Conservation (phyloP, 352 stramenopile genomes). For the Globisporangium nodosum region DNA sequence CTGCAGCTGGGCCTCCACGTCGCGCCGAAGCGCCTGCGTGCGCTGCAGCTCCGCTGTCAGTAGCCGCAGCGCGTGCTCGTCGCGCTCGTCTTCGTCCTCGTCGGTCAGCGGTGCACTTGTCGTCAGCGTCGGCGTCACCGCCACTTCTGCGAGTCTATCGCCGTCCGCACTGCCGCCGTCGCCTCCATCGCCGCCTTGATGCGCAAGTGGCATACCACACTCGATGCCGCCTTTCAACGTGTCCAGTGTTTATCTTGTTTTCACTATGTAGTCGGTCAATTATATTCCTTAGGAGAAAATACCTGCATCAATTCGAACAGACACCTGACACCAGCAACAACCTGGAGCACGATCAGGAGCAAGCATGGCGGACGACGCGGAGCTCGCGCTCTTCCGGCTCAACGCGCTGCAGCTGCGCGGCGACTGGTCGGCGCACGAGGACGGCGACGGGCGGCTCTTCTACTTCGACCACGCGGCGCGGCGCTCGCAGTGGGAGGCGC, state of each 20-base stretch:
- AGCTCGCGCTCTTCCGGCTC: constrained; percentile 20
- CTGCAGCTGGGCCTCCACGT: constrained; percentile 30
- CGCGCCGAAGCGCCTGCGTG: constrained; percentile 37
- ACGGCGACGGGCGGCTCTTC: constrained; percentile 67
- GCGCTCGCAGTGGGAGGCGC: constrained; percentile 53
- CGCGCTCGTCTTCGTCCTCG: constrained; percentile 18
- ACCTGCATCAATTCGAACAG: no score
- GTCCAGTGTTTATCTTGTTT: no score
- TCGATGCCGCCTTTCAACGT: no score
- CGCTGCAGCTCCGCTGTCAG: constrained; percentile 41
- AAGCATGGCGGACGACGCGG: neutral
- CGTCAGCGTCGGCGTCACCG: no score
- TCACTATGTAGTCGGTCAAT: no score
- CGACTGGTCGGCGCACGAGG: constrained; percentile 69
- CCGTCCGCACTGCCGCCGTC: neutral
- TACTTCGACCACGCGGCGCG: constrained; percentile 56
- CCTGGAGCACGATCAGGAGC: neutral
- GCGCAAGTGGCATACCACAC: no score
- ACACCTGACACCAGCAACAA: no score
- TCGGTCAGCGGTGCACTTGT: neutral
- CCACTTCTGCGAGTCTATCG: no score
- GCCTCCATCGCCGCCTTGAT: neutral
- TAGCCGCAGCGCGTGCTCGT: constrained; percentile 31
- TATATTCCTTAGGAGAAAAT: no score
- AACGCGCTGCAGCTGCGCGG: constrained; percentile 56